Base-by-base conservation (phyloP, 768 basidiomycete species). In the Rhodotorula paludigena region DNA sequence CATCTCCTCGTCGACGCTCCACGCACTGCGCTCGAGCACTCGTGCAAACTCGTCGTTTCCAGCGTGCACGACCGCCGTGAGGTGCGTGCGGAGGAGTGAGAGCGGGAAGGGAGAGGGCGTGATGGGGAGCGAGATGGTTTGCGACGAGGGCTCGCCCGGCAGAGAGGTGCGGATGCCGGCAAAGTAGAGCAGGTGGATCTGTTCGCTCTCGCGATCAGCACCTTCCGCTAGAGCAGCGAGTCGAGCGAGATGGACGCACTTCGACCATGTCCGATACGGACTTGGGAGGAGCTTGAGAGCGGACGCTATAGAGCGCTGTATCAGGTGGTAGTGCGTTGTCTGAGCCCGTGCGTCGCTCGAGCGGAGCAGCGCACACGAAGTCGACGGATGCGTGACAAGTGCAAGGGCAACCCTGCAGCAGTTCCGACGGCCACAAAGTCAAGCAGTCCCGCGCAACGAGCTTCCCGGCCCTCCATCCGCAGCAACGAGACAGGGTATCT, bases 1-100 rank as follows among this genome's bases (percentile, higher is more conserved):
- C 87, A 90, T 90, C 78, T 89, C 88, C 59, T 82, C 86, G 74
- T 90, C 80, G 20, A 90, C 87, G 74, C 89, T 89, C 89, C 89
- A 90, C 76, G 83, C 83, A 71, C 86, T 86, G 39, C 81, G 78
- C 54, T 82, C 77, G 38, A 91, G 80, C 30, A 89, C 81, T 63
- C 81, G 80, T 49, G 76, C 81, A 39, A 90, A 78, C 63, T 83
- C 78, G 7, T 56, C 62, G 55, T 69, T 61, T 14, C 42, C 55
- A 1, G 25, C 8, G 52, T 66, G 67, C 36, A 73, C 54, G 74
- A 25, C 18, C 15, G 2, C 23, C 20, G 35, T 35, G 69, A 88
- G 84, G 49, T 84, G 78, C 51, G 77, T 77, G 59, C 79, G 79
- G 61, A 87, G 83, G 42, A 80, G 81, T 56, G 81, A 81, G 57